Conservation (phyloP, 2,329 filamentous ascomycete genomes). For the Fusarium sp. region DNA sequence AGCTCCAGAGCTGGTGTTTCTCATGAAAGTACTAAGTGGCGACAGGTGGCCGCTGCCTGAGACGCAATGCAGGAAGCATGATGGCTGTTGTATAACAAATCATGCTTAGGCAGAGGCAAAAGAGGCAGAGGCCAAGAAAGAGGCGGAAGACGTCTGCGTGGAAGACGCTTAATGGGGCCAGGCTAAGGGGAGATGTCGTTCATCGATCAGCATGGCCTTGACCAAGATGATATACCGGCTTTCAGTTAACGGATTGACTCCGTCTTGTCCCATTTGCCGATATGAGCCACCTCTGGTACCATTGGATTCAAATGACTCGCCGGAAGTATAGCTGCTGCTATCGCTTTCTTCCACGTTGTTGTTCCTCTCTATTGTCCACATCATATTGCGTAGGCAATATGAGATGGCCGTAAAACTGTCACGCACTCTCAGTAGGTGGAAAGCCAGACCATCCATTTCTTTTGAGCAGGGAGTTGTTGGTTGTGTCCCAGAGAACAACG, state of each 20-base stretch:
- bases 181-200: background rate
- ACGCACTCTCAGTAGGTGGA: background rate
- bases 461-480: background rate
- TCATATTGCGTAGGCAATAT: background rate
- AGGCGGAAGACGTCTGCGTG: too few species aligned
- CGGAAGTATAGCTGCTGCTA: background rate
- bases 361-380: background rate
- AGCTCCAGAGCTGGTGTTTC: background rate
- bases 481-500: too few species aligned
- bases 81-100: background rate
- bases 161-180: background rate
- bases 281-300: background rate
- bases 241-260: background rate
- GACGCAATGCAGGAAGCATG: background rate
- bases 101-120: background rate
- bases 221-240: background rate
- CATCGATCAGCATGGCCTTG: background rate
- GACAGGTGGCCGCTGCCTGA: background rate
- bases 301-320: too few species aligned
- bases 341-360: background rate
- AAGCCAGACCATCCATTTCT: background rate
- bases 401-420: background rate
- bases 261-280: background rate
- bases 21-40: background rate
- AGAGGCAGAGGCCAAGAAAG: background rate